Evolutionary conservation across 331 rosid species (phyloP), one percentile per base, ranked within the genome.

Genomic region (Prunus yedoensis): DNA sequence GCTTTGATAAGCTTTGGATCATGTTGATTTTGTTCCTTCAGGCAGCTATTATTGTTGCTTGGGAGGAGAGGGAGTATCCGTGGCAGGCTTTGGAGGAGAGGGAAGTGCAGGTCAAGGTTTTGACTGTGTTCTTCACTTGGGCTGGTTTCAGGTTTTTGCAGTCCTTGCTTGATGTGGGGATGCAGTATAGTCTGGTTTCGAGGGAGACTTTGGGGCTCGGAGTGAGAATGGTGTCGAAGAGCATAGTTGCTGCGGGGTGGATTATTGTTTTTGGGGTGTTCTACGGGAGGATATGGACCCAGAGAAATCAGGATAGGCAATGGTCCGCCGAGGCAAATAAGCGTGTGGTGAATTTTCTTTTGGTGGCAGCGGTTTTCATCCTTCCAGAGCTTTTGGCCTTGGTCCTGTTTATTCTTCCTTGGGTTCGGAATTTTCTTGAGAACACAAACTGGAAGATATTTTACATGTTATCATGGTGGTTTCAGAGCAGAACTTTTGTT

Each of bases 351-450:
- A 88, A 72, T 81, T 95, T 92, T 85, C 85, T 95, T 58, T 75
- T 78, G 79, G 99, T 69, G 65, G 89, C 86, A 5, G 20, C 79
- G 60, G 93, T 83, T 38, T 95, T 95, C 73, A 7, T 95, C 59
- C 52, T 87, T 76, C 98, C 97, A 0, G 97, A 90, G 92, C 84
- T 95, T 74, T 77, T 95, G 69, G 97, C 97, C 0, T 4, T 89
- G 46, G 92, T 83, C 69, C 91, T 95, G 43, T 91, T 95, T 74
- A 82, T 95, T 60, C 51, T 95, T 77, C 98, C 98, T 17, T 95
- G 97, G 97, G 76, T 95, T 57, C 84, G 97, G 64, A 95, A 95
- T 82, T 92, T 95, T 78, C 58, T 95, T n/a, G 97, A 95, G 88
- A 87, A 87, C 67, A 81, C 91, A 11, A 95, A 95, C 79, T 95